A percentile compares a stretch with the other conserved stretches of the same genome.
Evolutionary conservation across 208 protist species (phyloP).

Genomic region (Herpetomonas tarakana): DNA sequence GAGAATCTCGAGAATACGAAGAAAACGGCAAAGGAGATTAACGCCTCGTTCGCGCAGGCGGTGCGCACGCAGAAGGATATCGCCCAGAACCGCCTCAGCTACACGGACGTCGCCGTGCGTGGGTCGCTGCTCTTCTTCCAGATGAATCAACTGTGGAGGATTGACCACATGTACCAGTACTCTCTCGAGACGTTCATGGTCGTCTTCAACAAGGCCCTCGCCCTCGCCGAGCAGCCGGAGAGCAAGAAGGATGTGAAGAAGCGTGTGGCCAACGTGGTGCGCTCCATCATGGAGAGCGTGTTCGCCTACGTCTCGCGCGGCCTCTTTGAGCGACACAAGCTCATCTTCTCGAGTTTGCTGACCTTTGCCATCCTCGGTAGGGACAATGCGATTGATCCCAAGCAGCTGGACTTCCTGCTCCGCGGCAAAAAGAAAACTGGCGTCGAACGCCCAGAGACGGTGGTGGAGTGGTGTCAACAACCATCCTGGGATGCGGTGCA

Average conservation of each 20-base stretch:
- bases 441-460: constrained; percentile 82
- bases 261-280: constrained; percentile 92
- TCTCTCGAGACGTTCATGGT: constrained; percentile 97
- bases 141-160: constrained; percentile 94
- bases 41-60: constrained; percentile 92
- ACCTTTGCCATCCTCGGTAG: constrained; percentile 92
- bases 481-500: constrained; percentile 92
- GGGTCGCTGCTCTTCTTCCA: constrained; percentile 98
- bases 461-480: constrained; percentile 91
- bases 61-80: constrained; percentile 94
- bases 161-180: constrained; percentile 99
- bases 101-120: constrained; percentile 94
- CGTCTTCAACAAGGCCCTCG: constrained; percentile 97
- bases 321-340: constrained; percentile 98
- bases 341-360: constrained; percentile 97
- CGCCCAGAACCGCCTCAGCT: constrained; percentile 93
- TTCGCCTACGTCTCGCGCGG: constrained; percentile 97
- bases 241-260: constrained; percentile 91
- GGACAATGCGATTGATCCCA: constrained; percentile 72
- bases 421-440: constrained; percentile 89
- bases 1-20: constrained; percentile 97
- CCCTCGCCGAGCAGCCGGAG: constrained; percentile 79
- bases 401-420: constrained; percentile 95
- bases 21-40: constrained; percentile 96
- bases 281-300: constrained; percentile 93